phyloP scores from a whole-genome alignment of 1,284 basidiomycete species.

The Xerocomus alliaceus region DNA sequence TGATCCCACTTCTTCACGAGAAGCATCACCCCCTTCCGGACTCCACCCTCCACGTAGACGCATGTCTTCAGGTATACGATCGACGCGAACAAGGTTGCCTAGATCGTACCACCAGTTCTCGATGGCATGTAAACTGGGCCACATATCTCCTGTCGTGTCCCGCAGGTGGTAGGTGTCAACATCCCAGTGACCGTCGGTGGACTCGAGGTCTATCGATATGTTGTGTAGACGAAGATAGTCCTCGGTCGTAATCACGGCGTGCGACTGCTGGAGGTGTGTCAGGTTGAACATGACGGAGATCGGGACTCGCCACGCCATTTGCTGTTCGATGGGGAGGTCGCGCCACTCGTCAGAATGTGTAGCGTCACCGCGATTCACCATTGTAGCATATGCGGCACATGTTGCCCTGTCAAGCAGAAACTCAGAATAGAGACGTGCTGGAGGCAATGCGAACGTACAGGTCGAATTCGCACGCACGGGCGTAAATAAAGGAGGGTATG shows the following conservation, averaged over 20 bases:
- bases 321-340: constrained; percentile 47
- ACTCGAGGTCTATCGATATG: constrained; percentile 42
- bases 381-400: constrained; percentile 45
- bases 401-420: constrained; percentile 24
- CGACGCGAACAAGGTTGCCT: constrained; percentile 43
- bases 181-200: constrained; percentile 47
- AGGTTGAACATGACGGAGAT: constrained; percentile 53
- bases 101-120: constrained; percentile 50
- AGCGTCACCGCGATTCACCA: constrained; percentile 51
- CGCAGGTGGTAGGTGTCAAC: constrained; percentile 36
- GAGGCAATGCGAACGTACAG: constrained; percentile 26
- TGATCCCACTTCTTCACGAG: constrained; percentile 29
- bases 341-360: constrained; percentile 48
- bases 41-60: constrained; percentile 40
- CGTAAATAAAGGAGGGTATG: constrained; percentile 50
- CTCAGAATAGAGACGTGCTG: not conserved
- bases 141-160: constrained; percentile 1
- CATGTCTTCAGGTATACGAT: constrained; percentile 43
- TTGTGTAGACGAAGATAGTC: constrained; percentile 53
- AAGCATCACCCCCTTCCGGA: constrained; percentile 21
- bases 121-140: constrained; percentile 43
- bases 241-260: constrained; percentile 48
- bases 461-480: constrained; percentile 49
- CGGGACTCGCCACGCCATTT: constrained; percentile 50
- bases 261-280: constrained; percentile 46